These are phyloP conservation scores for Corymbia citriodora DNA, from an alignment of 441 rosid species.

Conservation along the genomic window DNA sequence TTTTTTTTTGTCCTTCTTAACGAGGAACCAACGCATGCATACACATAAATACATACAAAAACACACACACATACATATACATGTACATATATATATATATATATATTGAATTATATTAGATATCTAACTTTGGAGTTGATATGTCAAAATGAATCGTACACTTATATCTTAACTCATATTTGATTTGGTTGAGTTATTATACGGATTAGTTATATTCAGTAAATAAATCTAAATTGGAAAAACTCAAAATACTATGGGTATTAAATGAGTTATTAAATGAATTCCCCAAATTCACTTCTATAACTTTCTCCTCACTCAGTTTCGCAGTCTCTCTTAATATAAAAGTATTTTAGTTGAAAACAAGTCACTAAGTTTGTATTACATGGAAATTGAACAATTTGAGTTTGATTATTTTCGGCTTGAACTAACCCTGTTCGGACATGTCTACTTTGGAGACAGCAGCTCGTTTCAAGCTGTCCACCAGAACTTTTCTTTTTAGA, in stretches of 20 bases:
- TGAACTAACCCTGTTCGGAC: background rate
- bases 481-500: background rate
- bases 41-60: background rate
- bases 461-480: background rate
- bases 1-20: background rate
- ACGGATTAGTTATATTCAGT: no score
- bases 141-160: no score
- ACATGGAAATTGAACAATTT: background rate
- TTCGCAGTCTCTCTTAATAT: no score
- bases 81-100: background rate
- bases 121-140: background rate
- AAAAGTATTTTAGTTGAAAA: no score
- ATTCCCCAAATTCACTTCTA: accelerated
- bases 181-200: no score
- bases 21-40: background rate
- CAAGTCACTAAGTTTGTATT: no score
- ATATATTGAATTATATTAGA: background rate
- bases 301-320: background rate
- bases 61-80: background rate
- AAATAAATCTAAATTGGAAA: no score
- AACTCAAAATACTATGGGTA: no score
- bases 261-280: no score
- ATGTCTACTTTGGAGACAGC: background rate
- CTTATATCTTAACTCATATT: no score
- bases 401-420: background rate